These are phyloP conservation scores for Trametes gibbosa DNA, from an alignment of 768 basidiomycete species.

Conservation along the genomic window DNA sequence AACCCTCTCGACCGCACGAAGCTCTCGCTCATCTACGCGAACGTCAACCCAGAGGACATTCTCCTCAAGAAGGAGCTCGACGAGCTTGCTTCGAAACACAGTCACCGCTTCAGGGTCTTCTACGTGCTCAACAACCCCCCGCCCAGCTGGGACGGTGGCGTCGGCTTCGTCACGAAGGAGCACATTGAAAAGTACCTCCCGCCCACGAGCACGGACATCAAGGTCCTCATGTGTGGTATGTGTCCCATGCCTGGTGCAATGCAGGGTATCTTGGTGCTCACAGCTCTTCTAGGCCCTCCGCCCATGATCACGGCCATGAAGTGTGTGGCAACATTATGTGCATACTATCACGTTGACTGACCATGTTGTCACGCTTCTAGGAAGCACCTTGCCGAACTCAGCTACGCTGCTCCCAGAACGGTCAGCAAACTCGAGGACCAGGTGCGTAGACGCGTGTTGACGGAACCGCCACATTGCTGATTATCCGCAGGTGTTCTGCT, in stretches of 20 bases:
- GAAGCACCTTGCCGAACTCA: slow-evolving; percentile 86
- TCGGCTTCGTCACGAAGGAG: slow-evolving; percentile 91
- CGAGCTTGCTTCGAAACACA: slow-evolving; percentile 61
- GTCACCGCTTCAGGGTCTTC: slow-evolving; percentile 70
- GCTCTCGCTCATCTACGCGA: slow-evolving; percentile 92
- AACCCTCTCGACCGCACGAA: slow-evolving; percentile 84
- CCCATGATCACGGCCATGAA: slow-evolving; percentile 82
- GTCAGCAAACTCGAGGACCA: slow-evolving; percentile 93
- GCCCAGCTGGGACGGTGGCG: slow-evolving; percentile 79
- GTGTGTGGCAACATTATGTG: slow-evolving; percentile 37
- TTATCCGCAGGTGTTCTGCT: slow-evolving; percentile 24
- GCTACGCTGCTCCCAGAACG: slow-evolving; percentile 82
- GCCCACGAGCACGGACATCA: slow-evolving; percentile 51
- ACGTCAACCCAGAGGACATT: slow-evolving; percentile 91
- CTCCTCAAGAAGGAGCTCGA: slow-evolving; percentile 88
- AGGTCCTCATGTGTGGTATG: slow-evolving; percentile 83
- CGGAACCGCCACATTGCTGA: background rate
- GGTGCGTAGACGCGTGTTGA: slow-evolving; percentile 37
- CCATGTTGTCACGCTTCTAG: slow-evolving; percentile 36
- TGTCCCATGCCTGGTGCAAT: background rate
- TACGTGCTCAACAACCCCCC: slow-evolving; percentile 97
- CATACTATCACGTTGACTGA: background rate
- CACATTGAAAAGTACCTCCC: slow-evolving; percentile 85
- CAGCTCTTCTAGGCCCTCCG: slow-evolving; percentile 50
- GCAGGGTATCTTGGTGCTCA: background rate